Evolutionary conservation across 2,329 filamentous ascomycete species (phyloP).

Genomic region (Chrysosporium keratinophilum): DNA sequence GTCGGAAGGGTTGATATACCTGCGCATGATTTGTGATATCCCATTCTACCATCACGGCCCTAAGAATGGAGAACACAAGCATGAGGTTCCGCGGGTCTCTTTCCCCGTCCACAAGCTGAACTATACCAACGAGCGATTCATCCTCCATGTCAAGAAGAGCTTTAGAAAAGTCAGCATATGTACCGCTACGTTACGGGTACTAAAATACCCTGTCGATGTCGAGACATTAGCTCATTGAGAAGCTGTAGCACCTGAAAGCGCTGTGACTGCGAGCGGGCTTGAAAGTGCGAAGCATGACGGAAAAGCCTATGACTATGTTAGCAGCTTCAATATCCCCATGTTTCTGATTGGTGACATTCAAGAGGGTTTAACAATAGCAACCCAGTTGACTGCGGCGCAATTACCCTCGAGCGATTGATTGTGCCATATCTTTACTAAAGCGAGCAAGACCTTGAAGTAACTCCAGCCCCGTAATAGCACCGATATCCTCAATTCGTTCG

Average conservation of each 20-base stretch:
- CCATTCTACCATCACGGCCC: constrained; percentile 59
- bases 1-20: constrained; percentile 26
- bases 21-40: constrained; percentile 51
- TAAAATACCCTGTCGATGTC: constrained; percentile 46
- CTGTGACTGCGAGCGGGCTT: constrained; percentile 53
- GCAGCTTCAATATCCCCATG: background rate
- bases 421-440: constrained; percentile 49
- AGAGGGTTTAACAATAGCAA: background rate
- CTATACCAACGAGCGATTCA: constrained; percentile 51
- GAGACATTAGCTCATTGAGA: constrained; percentile 51
- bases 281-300: constrained; percentile 46
- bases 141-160: constrained; percentile 49
- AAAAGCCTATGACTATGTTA: constrained; percentile 32
- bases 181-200: background rate
- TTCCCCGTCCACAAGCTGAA: constrained; percentile 56
- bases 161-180: constrained; percentile 17
- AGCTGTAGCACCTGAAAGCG: constrained; percentile 54
- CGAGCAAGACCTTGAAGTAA: constrained; percentile 50
- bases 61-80: constrained; percentile 58
- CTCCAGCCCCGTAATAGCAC: constrained; percentile 49
- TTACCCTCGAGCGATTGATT: constrained; percentile 45
- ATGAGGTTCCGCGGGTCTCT: constrained; percentile 61
- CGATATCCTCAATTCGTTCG: constrained; percentile 53
- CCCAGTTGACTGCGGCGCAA: constrained; percentile 21
- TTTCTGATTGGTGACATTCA: background rate